Base-by-base conservation (phyloP, 2,329 filamentous ascomycete species). In the Cytospora piceicola region DNA sequence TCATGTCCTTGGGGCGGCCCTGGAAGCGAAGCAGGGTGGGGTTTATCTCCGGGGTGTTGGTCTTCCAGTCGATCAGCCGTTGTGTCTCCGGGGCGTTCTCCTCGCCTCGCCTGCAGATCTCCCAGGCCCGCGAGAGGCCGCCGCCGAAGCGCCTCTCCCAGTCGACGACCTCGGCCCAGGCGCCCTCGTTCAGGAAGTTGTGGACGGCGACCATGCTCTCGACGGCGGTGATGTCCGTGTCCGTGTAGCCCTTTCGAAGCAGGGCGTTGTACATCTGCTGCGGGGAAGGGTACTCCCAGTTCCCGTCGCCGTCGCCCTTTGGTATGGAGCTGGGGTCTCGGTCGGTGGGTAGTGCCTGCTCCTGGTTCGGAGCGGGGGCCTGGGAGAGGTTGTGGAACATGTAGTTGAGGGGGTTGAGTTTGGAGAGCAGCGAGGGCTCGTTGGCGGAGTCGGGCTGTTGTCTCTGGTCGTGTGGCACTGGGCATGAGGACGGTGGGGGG, bases 231-330 rank as follows among this genome's bases (percentile, higher is more conserved):
- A 93, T 87, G 64, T 96, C 94, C 0, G 95, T 98, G 76, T 98
- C 94, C 0, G 91, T 93, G 78, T 97, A 95, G 66, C 95, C 95
- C 79, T 99, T 99, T 69, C 95, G 90, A 68, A 98, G 81, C 79
- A 99, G 90, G 9, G 95, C 95, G 74, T 99, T 98, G 83, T 98
- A 99, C 95, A 99, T 99, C 79, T 99, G 95, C 80, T 99, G 95
- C 0, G 95, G 94, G 0, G 93, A 97, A 0, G 95, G 95, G 75
- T 99, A 99, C 78, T 98, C 95, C 95, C 95, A 99, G 73, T 92
- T 96, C 56, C 88, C 87, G 61, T 89, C 84, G 57, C 87, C 85
- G 67, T 90, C 88, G 73, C 91, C 92, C 71, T 91, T 91, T n/a
- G 95, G 95, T 71, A 99, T 99, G 0, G 94, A 93, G 0, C 92